Conservation (phyloP, 2,329 filamentous ascomycete genomes). For the Exophiala calicioides region DNA sequence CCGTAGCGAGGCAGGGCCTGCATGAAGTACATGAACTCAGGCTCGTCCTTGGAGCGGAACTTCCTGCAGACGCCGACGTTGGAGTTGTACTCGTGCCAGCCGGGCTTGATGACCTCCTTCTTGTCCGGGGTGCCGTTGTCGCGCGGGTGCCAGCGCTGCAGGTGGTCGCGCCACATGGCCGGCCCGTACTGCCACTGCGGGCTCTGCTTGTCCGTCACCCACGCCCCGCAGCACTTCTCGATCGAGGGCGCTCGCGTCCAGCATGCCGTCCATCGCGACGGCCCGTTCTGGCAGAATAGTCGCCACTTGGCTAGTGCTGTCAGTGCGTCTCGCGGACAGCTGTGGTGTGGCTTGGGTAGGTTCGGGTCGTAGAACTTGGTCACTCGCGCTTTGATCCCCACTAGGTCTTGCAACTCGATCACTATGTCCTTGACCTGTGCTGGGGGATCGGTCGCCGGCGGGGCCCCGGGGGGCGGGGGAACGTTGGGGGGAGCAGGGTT, state of each 20-base stretch:
- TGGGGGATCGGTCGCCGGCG: too few relatives aligned
- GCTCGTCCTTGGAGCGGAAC: conserved; percentile 4
- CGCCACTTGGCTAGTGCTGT: conserved; percentile 8
- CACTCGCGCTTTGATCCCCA: too few relatives aligned
- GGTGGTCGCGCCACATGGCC: too few relatives aligned
- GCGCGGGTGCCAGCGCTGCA: too few relatives aligned
- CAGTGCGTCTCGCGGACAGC: conserved; percentile 9
- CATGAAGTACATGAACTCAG: conserved; percentile 5
- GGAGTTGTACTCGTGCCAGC: conserved; percentile 9
- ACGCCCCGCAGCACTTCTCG: conserved; percentile 5
- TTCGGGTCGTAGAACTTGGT: conserved; percentile 1
- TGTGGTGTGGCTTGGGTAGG: conserved; percentile 4
- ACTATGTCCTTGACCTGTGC: too few relatives aligned
- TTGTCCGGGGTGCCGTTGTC: neutral
- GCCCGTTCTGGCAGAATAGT: conserved; percentile 7
- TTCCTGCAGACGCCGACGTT: neutral
- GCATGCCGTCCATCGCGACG: too few relatives aligned
- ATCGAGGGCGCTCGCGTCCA: conserved; percentile 2
- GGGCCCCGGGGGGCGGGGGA: too few relatives aligned
- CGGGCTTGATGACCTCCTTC: conserved; percentile 1
- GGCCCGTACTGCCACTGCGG: too few relatives aligned
- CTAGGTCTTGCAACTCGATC: too few relatives aligned
- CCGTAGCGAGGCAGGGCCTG: neutral
- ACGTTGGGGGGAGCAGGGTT: too few relatives aligned
- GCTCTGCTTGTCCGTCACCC: too few relatives aligned